Percentiles rank a stretch among this genome's conserved stretches.
Conservation (phyloP, 2,329 filamentous ascomycete genomes). For the Xylariaceae sp. region DNA sequence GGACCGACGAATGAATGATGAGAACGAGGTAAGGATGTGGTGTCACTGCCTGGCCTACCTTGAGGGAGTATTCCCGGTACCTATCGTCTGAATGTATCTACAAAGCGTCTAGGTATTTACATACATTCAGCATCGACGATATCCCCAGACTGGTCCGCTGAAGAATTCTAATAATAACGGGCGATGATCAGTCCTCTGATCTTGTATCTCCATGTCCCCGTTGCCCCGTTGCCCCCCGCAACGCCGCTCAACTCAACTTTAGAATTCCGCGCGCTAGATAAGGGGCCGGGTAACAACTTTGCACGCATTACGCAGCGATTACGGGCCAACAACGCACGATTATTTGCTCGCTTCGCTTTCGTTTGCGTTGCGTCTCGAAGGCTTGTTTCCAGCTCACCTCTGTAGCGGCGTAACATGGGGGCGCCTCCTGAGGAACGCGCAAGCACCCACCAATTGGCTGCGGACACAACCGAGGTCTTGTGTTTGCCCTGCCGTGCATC, state of each 20-base stretch:
- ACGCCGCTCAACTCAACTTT: neutral
- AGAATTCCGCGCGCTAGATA: constrained; percentile 15
- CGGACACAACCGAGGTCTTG: constrained; percentile 28
- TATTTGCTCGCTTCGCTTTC: neutral
- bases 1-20: neutral
- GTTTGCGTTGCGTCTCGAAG: constrained; percentile 14
- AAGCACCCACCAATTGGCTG: constrained; percentile 28
- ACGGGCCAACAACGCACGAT: neutral
- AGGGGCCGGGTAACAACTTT: constrained; percentile 20
- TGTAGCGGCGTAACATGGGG: constrained; percentile 20
- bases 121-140: no score
- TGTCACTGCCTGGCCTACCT: neutral
- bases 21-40: neutral
- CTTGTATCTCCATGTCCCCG: neutral
- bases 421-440: constrained; percentile 2
- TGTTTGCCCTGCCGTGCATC: constrained; percentile 23
- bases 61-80: no score
- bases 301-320: constrained; percentile 4
- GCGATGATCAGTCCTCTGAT: no score
- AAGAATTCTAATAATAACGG: no score
- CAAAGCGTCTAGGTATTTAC: no score
- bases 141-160: no score
- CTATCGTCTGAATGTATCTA: no score
- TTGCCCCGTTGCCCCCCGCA: neutral
- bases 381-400: neutral